These are phyloP conservation scores for Oryza nivara DNA, from an alignment of 176 grass and related monocot genomes.

Conservation along the genomic window DNA sequence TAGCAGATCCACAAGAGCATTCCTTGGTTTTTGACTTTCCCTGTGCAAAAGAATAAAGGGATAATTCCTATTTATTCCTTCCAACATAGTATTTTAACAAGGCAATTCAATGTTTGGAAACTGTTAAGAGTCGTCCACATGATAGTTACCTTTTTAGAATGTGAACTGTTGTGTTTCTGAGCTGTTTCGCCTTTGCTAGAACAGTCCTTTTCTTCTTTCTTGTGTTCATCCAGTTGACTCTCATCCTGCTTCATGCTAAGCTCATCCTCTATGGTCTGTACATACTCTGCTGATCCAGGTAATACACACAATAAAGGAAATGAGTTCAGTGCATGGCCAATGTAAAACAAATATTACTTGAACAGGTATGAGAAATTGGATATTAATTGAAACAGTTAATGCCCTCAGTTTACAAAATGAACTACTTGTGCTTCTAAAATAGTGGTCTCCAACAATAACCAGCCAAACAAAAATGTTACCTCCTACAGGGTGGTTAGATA, in stretches of 20 bases:
- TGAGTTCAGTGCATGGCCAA: not conserved
- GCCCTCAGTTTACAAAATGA: not conserved
- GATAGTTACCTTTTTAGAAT: constrained; percentile 53
- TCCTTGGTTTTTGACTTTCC: constrained; percentile 50
- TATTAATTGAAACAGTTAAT: not conserved
- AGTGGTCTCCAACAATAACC: not conserved
- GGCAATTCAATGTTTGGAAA: not conserved
- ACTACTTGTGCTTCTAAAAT: not conserved
- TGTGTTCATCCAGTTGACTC: not conserved
- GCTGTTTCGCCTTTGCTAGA: constrained; percentile 36
- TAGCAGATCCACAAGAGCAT: constrained; percentile 63
- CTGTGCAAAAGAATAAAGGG: constrained; percentile 13
- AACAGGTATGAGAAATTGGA: constrained; percentile 10
- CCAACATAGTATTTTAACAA: not conserved
- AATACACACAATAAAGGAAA: constrained; percentile 25
- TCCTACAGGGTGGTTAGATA: not conserved
- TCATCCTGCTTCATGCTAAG: constrained; percentile 32
- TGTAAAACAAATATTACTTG: constrained; percentile 11
- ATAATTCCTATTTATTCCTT: constrained; percentile 14
- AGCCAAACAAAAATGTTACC: not conserved
- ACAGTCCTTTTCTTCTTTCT: constrained; percentile 38
- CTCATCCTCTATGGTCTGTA: constrained; percentile 34
- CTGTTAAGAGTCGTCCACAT: not conserved
- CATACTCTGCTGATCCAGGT: constrained; percentile 10
- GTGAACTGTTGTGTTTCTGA: constrained; percentile 6